Evolutionary conservation across 805 yeast genomes (phyloP), one percentile per base, ranked within the genome.

Genomic region (Cyberlindnera japonica): DNA sequence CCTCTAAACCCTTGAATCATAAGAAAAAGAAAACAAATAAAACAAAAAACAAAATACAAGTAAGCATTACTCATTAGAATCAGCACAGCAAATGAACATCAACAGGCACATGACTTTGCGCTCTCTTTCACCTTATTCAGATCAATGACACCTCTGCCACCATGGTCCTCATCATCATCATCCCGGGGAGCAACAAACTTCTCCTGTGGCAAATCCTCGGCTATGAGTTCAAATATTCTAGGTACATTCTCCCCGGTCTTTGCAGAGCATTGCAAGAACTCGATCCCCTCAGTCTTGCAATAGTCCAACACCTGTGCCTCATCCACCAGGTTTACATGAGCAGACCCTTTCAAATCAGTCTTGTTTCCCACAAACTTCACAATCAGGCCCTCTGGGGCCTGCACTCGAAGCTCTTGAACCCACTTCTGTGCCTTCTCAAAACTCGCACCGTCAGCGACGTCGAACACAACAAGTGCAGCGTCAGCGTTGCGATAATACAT

Each of bases 291-390:
- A 5, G 33, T 33, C 19, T 32, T 24, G 15, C 45, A 45, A 43
- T 28, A 40, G 21, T 23, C 37, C 14, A 28, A n/a, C 8, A 48
- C 41, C 10, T 30, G 28, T 3, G 33, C 46, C 1, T 54, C 45
- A 20, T 59, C 55, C 25, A 70, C 43, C 0, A 40, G 27, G 27
- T 53, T 55, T 0, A 40, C 37, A 14, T 38, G 41, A 11, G 53
- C 41, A 4, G 38, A 34, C 24, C 48, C 47, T 14, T 37, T 37
- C 34, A 89, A 60, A 62, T 93, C 99, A 4, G 64, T 52, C 63
- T 93, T 93, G 61, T 88, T 93, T 0, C 98, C 99, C 4, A 91
- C 84, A 9, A 93, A 61, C 24, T 91, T 87, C 48, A 93, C 85
- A 33, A 89, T 80, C 38, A 90, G 77, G 39, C 80, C 74, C 58